Evolutionary conservation across 768 basidiomycete genomes (phyloP), one percentile per base, ranked within the genome.

Genomic region (Leccinellum albellum): DNA sequence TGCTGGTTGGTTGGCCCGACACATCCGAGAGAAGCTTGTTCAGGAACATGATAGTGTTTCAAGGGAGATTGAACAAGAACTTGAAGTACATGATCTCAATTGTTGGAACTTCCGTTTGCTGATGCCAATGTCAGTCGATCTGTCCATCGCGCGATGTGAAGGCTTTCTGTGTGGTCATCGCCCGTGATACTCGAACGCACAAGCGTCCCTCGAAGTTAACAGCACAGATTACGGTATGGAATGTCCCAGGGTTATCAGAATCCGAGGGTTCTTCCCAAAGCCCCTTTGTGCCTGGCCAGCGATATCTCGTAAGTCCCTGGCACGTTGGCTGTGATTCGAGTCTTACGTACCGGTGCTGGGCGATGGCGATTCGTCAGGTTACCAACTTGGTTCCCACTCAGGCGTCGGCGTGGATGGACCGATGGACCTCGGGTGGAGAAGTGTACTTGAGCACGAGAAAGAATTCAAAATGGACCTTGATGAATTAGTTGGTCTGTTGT

Each of bases 221-320:
- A 2, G 94, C 86, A 0, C 89, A 91, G 67, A 62, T 98, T 53
- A 94, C 88, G 0, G 80, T 95, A 4, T 94, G 91, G 91, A 91
- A 95, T 64, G 86, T 82, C 3, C 72, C 82, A 4, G 74, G 74
- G 13, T 57, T 88, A 26, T 75, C 73, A 1, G 63, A 76, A n/a
- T 74, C 74, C 23, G 86, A 88, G 59, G 82, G 78, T 5, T 76
- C 70, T n/a, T 65, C 69, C 53, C 66, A 78, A 50, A 77, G 84
- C 32, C 58, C 74, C 5, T 83, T 95, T 59, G 72, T 76, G 45
- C 78, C 79, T 29, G 88, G 90, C 1, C 82, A 87, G 66, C 74
- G 83, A 54, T 94, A 86, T 65, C 64, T 86, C 65, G 91, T 91
- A 56, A 62, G 84, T 72, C 2, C 5, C 10, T 13, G 24, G 12